Conservation (phyloP, 495 filamentous ascomycete genomes). For the Aspergillus indologenus region DNA sequence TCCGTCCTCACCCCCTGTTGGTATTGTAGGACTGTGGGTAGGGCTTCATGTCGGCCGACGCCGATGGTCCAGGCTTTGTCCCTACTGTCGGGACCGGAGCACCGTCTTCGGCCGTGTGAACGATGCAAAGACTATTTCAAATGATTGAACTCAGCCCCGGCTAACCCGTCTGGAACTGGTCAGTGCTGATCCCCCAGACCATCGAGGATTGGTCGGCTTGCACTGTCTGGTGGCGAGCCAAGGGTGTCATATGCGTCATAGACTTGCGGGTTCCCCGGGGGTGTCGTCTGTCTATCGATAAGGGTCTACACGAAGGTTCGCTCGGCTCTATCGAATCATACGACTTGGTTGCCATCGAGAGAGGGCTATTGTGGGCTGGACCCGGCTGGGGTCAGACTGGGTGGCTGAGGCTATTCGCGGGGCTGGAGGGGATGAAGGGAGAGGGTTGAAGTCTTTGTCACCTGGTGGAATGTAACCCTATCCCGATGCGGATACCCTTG, state of each 20-base stretch:
- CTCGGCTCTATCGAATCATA: not conserved
- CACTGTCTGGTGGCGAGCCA: not conserved
- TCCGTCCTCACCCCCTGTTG: not conserved
- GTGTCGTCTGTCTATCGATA: too few species aligned
- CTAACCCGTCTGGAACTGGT: not conserved
- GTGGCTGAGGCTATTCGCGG: not conserved
- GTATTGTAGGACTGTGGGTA: too few species aligned
- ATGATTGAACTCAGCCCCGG: not conserved
- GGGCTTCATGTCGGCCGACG: not conserved
- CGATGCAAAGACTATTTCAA: not conserved
- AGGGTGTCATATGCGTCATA: slow-evolving; percentile 2
- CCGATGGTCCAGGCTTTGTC: not conserved
- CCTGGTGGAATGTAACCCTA: not conserved
- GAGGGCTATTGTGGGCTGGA: not conserved
- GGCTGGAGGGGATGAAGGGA: too few species aligned
- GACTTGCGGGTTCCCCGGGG: not conserved
- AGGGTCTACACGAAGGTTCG: not conserved
- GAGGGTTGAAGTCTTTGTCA: not conserved
- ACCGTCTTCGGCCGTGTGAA: not conserved
- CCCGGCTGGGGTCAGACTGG: too few species aligned
- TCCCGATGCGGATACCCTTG: not conserved
- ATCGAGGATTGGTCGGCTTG: not conserved
- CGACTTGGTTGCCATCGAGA: not conserved
- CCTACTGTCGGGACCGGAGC: not conserved
- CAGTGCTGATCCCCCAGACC: not conserved